Conservation (phyloP, 768 basidiomycete species). For the Lyophyllum semitale region DNA sequence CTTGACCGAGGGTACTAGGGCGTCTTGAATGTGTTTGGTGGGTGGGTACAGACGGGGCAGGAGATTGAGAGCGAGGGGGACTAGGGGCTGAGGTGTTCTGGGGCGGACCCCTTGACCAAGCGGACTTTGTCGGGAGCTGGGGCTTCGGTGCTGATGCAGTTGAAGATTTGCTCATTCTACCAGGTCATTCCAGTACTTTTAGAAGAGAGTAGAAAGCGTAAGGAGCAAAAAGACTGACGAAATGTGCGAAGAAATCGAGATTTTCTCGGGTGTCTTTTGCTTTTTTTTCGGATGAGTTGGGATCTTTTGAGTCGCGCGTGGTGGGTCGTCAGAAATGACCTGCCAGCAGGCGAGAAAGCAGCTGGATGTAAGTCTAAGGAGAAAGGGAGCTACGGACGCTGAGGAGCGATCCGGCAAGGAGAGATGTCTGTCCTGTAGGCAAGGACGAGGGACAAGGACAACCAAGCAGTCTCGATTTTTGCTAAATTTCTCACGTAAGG, state of each 20-base stretch:
- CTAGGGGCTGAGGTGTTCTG: slow-evolving; percentile 58
- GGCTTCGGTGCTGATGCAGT: slow-evolving; percentile 71
- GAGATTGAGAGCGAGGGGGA: slow-evolving; percentile 75
- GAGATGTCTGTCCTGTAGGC: slow-evolving; percentile 36
- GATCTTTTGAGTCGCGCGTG: slow-evolving; percentile 61
- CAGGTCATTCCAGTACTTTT: slow-evolving; percentile 5
- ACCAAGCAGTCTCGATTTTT: slow-evolving; percentile 21
- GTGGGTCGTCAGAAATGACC: slow-evolving; percentile 84
- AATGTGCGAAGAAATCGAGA: slow-evolving; percentile 41
- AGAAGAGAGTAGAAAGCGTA: slow-evolving; percentile 2
- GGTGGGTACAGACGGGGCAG: slow-evolving; percentile 57
- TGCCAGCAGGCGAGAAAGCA: slow-evolving; percentile 86
- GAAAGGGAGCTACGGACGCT: slow-evolving; percentile 41
- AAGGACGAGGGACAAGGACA: slow-evolving; percentile 44
- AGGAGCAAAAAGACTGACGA: slow-evolving; percentile 36
- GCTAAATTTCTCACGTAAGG: slow-evolving; percentile 21
- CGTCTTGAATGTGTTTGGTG: slow-evolving; percentile 73
- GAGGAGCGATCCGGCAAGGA: slow-evolving; percentile 42
- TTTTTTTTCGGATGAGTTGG: slow-evolving; percentile 52
- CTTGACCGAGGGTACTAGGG: slow-evolving; percentile 71
- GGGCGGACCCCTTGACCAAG: slow-evolving; percentile 91
- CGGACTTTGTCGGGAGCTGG: slow-evolving; percentile 79
- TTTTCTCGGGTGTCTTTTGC: slow-evolving; percentile 25
- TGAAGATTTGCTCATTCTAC: slow-evolving; percentile 93
- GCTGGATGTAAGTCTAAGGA: slow-evolving; percentile 53